A percentile compares a stretch with the other conserved stretches of the same genome.
These are phyloP conservation scores for Blastobotrys peoriensis DNA, from an alignment of 805 yeast genomes.

Conservation along the genomic window DNA sequence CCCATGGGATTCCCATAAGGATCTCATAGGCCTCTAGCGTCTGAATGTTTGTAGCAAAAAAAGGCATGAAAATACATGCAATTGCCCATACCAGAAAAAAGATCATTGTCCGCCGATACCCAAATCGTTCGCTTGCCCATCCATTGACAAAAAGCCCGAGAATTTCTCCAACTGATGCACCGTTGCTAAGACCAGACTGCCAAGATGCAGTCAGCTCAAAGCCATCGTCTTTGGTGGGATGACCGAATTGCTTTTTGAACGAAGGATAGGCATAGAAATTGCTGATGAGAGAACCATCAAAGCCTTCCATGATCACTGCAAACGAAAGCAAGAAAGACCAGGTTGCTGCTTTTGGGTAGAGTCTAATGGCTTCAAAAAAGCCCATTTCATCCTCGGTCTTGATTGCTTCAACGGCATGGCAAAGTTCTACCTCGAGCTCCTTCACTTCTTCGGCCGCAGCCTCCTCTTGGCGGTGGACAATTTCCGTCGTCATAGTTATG, in stretches of 20 bases:
- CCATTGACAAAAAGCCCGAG: constrained; percentile 44
- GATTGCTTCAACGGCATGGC: constrained; percentile 15
- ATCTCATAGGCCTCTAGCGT: constrained; percentile 34
- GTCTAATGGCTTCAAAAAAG: constrained; percentile 32
- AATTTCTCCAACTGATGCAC: constrained; percentile 36
- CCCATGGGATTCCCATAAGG: constrained; percentile 41
- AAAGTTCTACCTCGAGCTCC: constrained; percentile 20
- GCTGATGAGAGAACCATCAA: constrained; percentile 37
- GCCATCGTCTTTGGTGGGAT: constrained; percentile 18
- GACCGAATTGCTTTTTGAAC: constrained; percentile 39
- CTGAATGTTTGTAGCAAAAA: constrained; percentile 36
- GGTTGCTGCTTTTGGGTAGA: constrained; percentile 40
- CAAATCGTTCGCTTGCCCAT: constrained; percentile 38
- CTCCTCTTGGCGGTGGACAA: no score
- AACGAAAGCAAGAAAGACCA: constrained; percentile 43
- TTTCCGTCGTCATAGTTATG: no score
- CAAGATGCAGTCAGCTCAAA: constrained; percentile 35
- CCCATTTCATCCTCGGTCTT: constrained; percentile 27
- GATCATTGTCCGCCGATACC: constrained; percentile 41
- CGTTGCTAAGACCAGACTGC: constrained; percentile 27
- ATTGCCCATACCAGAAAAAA: constrained; percentile 28
- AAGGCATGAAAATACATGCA: constrained; percentile 40
- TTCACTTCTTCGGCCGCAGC: no score
- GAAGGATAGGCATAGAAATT: constrained; percentile 43
- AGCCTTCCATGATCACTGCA: constrained; percentile 46